These are phyloP conservation scores for Alternaria longipes DNA, from an alignment of 2,329 filamentous ascomycete genomes.

Conservation along the genomic window DNA sequence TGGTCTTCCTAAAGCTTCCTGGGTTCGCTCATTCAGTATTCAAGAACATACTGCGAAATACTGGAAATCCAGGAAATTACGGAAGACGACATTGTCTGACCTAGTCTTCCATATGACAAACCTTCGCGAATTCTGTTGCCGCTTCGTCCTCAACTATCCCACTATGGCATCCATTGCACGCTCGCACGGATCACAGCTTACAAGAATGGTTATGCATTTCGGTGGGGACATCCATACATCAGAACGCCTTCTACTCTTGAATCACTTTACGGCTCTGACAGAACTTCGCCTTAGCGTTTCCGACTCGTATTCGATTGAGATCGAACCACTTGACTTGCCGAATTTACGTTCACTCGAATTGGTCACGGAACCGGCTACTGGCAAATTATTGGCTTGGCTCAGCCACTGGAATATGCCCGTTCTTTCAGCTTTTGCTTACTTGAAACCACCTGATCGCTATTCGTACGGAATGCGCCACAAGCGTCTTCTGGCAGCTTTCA, in stretches of 20 bases:
- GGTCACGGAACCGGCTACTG: background rate
- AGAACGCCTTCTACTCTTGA: background rate
- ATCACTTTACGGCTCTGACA: background rate
- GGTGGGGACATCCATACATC: background rate
- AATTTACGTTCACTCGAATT: background rate
- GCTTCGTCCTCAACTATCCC: background rate
- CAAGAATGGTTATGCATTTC: background rate
- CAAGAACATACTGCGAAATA: background rate
- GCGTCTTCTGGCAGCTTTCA: background rate
- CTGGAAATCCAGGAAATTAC: background rate
- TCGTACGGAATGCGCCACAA: background rate
- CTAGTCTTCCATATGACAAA: background rate
- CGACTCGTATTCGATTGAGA: background rate
- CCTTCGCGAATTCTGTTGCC: background rate
- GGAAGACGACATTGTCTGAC: background rate
- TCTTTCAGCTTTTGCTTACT: background rate
- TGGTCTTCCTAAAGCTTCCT: background rate
- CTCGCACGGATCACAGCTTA: background rate
- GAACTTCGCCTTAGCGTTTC: background rate
- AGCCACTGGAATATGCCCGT: background rate
- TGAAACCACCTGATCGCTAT: background rate
- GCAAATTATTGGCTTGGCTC: background rate
- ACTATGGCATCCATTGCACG: background rate
- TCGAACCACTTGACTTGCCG: background rate
- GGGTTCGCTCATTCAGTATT: conserved; percentile 6